Evolutionary conservation across 1,139 yeast genomes (phyloP).

Genomic region (Yamadazyma songkhlaensis): DNA sequence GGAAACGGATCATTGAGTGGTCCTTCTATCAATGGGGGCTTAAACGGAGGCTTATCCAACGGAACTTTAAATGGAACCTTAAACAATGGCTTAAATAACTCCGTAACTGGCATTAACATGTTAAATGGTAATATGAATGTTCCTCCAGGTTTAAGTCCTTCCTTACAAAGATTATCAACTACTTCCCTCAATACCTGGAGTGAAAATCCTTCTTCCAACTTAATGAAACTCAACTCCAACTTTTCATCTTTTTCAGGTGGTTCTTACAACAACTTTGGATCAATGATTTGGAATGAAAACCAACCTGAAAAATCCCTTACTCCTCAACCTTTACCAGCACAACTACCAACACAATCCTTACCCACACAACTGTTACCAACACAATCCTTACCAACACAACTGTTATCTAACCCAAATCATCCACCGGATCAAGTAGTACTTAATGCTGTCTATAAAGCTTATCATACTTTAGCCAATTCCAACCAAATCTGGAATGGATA

Average conservation of each 20-base stretch:
- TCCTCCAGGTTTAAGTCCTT: slow-evolving; percentile 11
- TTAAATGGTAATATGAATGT: slow-evolving; percentile 1
- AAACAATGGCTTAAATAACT: slow-evolving; percentile 1
- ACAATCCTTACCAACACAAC: no score
- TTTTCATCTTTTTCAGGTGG: slow-evolving; percentile 4
- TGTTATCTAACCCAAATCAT: no score
- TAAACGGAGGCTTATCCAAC: no score
- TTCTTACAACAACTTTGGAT: neutral
- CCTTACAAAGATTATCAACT: slow-evolving; percentile 6
- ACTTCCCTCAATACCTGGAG: slow-evolving; percentile 2
- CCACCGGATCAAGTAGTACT: slow-evolving; percentile 9
- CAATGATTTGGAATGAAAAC: slow-evolving; percentile 7
- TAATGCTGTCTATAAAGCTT: slow-evolving; percentile 34
- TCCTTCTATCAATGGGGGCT: no score
- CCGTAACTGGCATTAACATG: neutral
- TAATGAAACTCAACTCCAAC: slow-evolving; percentile 6
- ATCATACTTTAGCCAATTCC: slow-evolving; percentile 27
- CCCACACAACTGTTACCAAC: no score
- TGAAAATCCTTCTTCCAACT: slow-evolving; percentile 1
- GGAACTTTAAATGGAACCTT: neutral
- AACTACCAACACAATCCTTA: no score
- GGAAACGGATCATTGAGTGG: no score
- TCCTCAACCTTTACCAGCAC: neutral
- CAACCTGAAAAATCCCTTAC: neutral
- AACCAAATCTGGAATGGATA: slow-evolving; percentile 38